Evolutionary conservation across 768 basidiomycete species (phyloP).

Genomic region (Podaxis carcinomalis): DNA sequence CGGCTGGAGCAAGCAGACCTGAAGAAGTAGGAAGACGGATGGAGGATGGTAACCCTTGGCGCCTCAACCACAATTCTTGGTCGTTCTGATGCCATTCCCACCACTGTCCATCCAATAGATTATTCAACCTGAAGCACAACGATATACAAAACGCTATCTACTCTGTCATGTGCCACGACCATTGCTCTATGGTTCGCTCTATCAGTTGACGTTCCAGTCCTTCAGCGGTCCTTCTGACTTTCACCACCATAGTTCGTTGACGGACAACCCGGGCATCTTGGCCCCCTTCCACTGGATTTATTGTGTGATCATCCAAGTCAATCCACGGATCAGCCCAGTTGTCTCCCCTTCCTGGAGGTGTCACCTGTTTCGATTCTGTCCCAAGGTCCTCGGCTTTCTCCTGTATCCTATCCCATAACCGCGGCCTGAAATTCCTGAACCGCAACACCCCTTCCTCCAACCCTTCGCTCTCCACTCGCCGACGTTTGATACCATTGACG

Average conservation of each 20-base stretch:
- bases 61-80: background rate
- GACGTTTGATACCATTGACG: conserved; percentile 35
- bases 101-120: conserved; percentile 2
- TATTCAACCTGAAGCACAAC: conserved; percentile 5
- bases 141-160: conserved; percentile 13
- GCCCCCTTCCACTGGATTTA: conserved; percentile 35
- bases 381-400: conserved; percentile 15
- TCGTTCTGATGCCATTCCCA: background rate
- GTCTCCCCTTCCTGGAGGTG: conserved; percentile 11
- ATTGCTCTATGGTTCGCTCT: conserved; percentile 63
- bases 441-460: conserved; percentile 20
- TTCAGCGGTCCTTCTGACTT: conserved; percentile 49
- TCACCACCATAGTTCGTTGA: conserved; percentile 47
- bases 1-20: background rate
- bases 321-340: conserved; percentile 13
- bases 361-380: background rate
- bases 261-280: background rate
- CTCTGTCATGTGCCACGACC: conserved; percentile 45
- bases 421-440: conserved; percentile 70
- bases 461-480: conserved; percentile 33
- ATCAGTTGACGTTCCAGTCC: conserved; percentile 71
- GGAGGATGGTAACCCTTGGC: background rate
- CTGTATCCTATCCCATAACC: conserved; percentile 54
- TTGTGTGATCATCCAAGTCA: background rate
- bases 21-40: background rate